Evolutionary conservation across 192 early-diverging fungal species (phyloP), one percentile per base, ranked within the genome.

Genomic region (Coemansia sp.): DNA sequence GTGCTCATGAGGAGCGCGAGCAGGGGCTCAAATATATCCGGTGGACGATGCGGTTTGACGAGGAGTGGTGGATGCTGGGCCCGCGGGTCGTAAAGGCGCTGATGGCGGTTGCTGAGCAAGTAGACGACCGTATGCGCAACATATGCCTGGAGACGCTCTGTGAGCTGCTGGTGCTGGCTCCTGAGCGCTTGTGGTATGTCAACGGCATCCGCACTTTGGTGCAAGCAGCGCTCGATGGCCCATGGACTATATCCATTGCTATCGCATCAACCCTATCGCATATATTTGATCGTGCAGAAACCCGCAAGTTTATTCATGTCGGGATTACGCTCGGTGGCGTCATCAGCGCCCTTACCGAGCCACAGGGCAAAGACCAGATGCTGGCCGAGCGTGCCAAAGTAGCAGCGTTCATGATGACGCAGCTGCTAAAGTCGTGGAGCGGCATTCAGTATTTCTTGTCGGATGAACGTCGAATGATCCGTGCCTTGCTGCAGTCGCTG

Each of bases 401-500:
- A 0, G 67, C 79, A 0, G 72, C 69, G 0, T 71, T 70, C 20
- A 71, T 80, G 65, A 50, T 80, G 48, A 64, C 79, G 37, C 68
- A 71, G 61, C 50, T 80, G 14, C 55, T 80, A 16, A 80, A 80
- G 48, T 80, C 72, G 43, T 80, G 79, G 79, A 52, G 71, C 53
- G 79, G 79, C 12, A 62, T 80, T 42, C 79, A 80, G 63, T 80
- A 80, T 39, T 69, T 80, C 55, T 18, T 80, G 55, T 53, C 68
- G 1, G 72, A 76, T 57, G 53, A 65, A 2, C 68, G 72, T 20
- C 50, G 60, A 14, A 62, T 50, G 46, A 59, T 80, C 33, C 13
- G 38, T 1, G 59, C 69, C 18, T 43, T 80, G 35, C 44, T 68
- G 18, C 42, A 68, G 33, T 66, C 79, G 15, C 65, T 80, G 30